Evolutionary conservation across 495 filamentous ascomycete species (phyloP).

Genomic region (Daldinia grandis): DNA sequence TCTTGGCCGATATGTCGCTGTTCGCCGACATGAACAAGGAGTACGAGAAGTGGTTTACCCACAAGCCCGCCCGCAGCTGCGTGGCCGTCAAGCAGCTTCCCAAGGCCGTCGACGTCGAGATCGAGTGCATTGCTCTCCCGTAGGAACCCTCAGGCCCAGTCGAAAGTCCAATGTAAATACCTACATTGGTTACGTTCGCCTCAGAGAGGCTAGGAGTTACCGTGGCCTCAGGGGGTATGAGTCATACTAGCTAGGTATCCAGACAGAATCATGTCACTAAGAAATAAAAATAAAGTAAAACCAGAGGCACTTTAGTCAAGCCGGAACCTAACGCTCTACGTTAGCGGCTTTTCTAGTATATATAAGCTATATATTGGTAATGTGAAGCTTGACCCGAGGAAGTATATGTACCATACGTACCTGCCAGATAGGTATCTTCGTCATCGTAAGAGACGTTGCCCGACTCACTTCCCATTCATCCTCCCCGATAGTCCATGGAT

Average conservation of each 20-base stretch:
- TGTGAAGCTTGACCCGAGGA: not conserved
- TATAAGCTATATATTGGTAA: not conserved
- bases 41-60: conserved; percentile 86
- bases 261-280: not conserved
- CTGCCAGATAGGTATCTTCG: conserved; percentile 6
- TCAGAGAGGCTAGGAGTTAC: not conserved
- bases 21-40: conserved; percentile 87
- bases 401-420: conserved; percentile 2
- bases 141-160: conserved; percentile 44
- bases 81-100: conserved; percentile 90
- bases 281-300: not conserved
- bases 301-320: not conserved
- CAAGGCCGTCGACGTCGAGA: conserved; percentile 90
- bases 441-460: conserved; percentile 21
- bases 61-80: conserved; percentile 92
- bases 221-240: not conserved
- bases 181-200: not conserved
- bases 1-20: conserved; percentile 84
- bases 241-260: not conserved
- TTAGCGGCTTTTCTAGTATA: not conserved
- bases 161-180: conserved; percentile 1
- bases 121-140: conserved; percentile 85
- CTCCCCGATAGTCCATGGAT: not conserved
- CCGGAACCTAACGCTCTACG: not conserved
- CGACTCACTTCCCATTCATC: conserved; percentile 17